These are phyloP conservation scores for Fusarium sp. DNA, from an alignment of 2,329 filamentous ascomycete genomes.

Conservation along the genomic window DNA sequence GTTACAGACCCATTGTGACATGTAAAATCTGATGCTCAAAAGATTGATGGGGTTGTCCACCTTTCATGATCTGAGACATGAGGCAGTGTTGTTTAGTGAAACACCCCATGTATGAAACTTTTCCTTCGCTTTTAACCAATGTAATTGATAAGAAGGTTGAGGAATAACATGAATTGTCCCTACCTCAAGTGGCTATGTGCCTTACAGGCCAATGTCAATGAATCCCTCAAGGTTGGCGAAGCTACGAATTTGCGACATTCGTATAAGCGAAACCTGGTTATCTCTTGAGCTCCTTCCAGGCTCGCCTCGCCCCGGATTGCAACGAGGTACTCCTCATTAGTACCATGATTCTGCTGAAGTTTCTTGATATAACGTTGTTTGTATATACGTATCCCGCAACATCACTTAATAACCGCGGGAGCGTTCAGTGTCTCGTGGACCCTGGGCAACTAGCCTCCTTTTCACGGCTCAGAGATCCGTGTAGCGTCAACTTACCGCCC, in stretches of 20 bases:
- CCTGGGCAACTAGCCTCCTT: not conserved
- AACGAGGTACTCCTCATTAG: too few relatives aligned
- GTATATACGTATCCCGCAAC: not conserved
- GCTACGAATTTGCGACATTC: not conserved
- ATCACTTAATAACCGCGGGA: not conserved
- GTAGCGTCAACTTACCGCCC: not conserved
- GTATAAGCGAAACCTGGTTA: conserved; percentile 5
- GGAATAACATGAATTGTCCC: not conserved
- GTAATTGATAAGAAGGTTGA: not conserved
- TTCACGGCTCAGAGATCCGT: not conserved
- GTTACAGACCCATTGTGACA: not conserved
- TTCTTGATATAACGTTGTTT: not conserved
- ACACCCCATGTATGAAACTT: conserved; percentile 11
- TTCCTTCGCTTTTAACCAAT: not conserved
- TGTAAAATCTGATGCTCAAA: conserved; percentile 5
- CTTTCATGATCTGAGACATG: conserved; percentile 14
- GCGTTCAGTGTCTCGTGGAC: not conserved
- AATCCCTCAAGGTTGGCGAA: not conserved
- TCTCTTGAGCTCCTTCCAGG: not conserved
- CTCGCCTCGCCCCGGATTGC: not conserved
- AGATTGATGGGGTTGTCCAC: conserved; percentile 2
- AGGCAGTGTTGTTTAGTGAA: conserved; percentile 28
- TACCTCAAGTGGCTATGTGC: not conserved
- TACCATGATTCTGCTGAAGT: not conserved
- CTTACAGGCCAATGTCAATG: not conserved